These are phyloP conservation scores for Phaeomoniella chlamydospora DNA, from an alignment of 2,329 filamentous ascomycete species.

Conservation along the genomic window DNA sequence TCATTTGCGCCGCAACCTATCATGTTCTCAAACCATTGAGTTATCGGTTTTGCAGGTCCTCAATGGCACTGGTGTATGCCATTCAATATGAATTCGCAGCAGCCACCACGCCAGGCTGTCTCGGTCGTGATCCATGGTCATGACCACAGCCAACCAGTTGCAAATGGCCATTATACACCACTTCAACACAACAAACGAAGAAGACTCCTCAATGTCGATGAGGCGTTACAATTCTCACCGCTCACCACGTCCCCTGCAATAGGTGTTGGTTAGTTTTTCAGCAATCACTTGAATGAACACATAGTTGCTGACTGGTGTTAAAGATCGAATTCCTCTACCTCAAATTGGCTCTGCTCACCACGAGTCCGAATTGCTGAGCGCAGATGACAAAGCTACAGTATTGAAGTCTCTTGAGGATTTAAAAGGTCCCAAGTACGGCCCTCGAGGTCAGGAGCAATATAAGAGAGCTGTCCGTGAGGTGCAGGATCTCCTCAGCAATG, in stretches of 20 bases:
- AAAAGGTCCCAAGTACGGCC: neutral
- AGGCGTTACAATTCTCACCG: slow-evolving; percentile 33
- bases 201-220: slow-evolving; percentile 29
- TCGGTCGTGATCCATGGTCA: slow-evolving; percentile 26
- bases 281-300: neutral
- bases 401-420: neutral
- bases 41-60: neutral
- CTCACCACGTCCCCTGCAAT: slow-evolving; percentile 34
- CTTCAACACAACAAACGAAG: slow-evolving; percentile 9
- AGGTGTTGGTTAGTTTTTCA: slow-evolving; percentile 22
- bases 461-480: neutral
- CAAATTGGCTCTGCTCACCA: slow-evolving; percentile 2
- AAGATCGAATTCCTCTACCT: slow-evolving; percentile 10
- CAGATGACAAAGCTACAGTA: neutral
- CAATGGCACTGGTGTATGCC: neutral
- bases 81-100: slow-evolving; percentile 26
- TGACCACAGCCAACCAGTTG: slow-evolving; percentile 4
- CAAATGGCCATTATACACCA: neutral
- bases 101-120: slow-evolving; percentile 21
- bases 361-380: neutral
- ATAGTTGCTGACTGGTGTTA: neutral
- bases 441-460: neutral
- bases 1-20: too few relatives aligned
- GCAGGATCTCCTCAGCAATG: neutral
- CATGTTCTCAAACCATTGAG: too few relatives aligned